These are phyloP conservation scores for Laguncularia racemosa DNA, from an alignment of 345 rosid genomes.

Conservation along the genomic window DNA sequence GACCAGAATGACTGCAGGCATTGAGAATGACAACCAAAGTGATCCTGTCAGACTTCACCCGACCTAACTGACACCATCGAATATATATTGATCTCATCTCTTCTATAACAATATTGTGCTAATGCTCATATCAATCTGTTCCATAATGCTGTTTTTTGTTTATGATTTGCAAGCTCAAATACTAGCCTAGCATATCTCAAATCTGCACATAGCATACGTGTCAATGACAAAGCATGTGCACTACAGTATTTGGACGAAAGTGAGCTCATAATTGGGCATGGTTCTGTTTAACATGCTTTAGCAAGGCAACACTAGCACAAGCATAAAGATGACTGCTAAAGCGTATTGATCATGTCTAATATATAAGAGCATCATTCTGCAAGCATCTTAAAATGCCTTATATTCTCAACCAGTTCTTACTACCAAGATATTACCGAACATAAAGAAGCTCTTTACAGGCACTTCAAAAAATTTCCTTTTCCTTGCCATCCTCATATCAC, in stretches of 20 bases:
- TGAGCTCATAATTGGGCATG: constrained; percentile 47
- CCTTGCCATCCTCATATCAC: constrained; percentile 54
- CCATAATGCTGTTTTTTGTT: constrained; percentile 57
- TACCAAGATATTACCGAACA: too few species aligned
- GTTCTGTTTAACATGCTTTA: constrained; percentile 62
- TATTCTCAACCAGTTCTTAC: too few species aligned
- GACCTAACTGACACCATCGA: constrained; percentile 34
- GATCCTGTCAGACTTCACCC: constrained; percentile 44
- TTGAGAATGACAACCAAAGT: constrained; percentile 52
- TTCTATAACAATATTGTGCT: constrained; percentile 66
- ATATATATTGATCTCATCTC: constrained; percentile 40
- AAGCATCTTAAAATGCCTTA: constrained; percentile 44
- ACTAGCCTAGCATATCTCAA: constrained; percentile 39
- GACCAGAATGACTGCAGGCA: constrained; percentile 69
- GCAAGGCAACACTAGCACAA: constrained; percentile 55
- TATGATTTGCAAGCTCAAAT: constrained; percentile 32
- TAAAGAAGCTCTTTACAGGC: constrained; percentile 61
- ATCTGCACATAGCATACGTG: constrained; percentile 70
- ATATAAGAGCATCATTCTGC: constrained; percentile 38
- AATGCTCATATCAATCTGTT: constrained; percentile 77
- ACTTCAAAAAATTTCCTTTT: constrained; percentile 32
- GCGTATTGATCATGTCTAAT: constrained; percentile 65
- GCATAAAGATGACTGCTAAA: constrained; percentile 76
- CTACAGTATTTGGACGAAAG: constrained; percentile 49
- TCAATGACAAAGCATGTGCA: constrained; percentile 68